These are phyloP conservation scores for Saussurea involucrata DNA, from an alignment of 129 eudicot genomes.

Conservation along the genomic window DNA sequence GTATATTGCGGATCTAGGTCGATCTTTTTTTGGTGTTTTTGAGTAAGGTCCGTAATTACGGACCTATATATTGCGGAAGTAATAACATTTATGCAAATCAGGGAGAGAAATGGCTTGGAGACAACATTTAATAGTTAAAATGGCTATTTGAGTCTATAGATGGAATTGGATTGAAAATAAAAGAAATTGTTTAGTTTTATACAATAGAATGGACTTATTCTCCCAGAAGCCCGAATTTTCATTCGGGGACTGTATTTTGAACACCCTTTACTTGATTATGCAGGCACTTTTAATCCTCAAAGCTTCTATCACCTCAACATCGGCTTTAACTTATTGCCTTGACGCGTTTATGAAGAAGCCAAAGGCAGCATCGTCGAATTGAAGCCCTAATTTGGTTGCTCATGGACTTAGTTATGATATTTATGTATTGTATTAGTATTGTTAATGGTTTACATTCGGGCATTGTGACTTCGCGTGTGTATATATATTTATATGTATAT, in stretches of 20 bases:
- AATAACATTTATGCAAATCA: too few species aligned
- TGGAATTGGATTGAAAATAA: neutral
- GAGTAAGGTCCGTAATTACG: too few species aligned
- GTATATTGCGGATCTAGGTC: too few species aligned
- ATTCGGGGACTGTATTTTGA: neutral
- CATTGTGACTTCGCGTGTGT: neutral
- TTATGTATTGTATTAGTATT: neutral
- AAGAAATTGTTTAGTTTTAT: too few species aligned
- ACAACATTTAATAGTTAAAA: too few species aligned
- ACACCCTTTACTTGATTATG: neutral
- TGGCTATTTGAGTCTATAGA: neutral
- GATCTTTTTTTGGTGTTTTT: too few species aligned
- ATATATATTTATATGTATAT: neutral
- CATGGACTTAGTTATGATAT: neutral
- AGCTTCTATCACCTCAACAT: conserved; percentile 18
- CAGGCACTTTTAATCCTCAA: conserved; percentile 23
- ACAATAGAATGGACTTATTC: too few species aligned
- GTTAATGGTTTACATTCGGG: neutral
- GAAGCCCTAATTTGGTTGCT: conserved; percentile 4
- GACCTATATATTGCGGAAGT: too few species aligned
- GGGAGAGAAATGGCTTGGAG: too few species aligned
- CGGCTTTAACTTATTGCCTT: conserved; percentile 17
- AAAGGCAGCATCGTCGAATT: conserved; percentile 7
- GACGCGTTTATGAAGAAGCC: neutral
- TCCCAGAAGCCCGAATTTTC: too few species aligned